phyloP scores from a whole-genome alignment of 768 basidiomycete species.

The Psilocybe tampanensis region DNA sequence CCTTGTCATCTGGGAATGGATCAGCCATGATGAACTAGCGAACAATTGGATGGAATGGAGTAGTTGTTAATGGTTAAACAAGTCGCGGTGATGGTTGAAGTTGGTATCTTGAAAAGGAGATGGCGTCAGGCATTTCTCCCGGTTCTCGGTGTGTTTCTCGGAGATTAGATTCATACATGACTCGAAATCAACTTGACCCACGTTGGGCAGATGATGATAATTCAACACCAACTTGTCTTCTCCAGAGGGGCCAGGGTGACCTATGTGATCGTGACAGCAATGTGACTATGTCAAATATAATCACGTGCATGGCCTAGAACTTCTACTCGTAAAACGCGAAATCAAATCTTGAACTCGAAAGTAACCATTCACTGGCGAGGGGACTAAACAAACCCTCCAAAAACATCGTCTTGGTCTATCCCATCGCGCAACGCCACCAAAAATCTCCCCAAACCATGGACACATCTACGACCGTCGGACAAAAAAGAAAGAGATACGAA shows the following conservation, averaged over 20 bases:
- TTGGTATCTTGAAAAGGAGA: no score
- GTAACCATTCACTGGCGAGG: no score
- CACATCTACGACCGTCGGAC: slow-evolving; percentile 21
- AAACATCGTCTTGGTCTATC: neutral
- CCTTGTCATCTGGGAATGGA: slow-evolving; percentile 37
- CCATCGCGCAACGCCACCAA: neutral
- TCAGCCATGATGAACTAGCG: slow-evolving; percentile 12
- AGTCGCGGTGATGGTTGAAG: neutral
- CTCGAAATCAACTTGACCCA: neutral
- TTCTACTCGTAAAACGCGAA: no score
- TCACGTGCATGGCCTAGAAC: no score
- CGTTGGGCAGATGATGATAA: no score
- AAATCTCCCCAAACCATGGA: slow-evolving; percentile 11
- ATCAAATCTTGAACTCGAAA: no score
- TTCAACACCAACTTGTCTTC: no score
- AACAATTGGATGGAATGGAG: neutral
- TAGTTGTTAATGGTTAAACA: neutral
- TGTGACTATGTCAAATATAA: no score
- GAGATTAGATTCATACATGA: slow-evolving; percentile 1
- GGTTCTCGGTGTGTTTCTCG: neutral
- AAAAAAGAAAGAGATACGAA: slow-evolving; percentile 48
- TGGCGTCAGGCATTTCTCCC: neutral
- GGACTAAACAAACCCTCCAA: neutral
- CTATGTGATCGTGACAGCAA: no score
- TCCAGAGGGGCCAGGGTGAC: no score